Percentiles rank a stretch among this genome's conserved stretches.
phyloP scores from a whole-genome alignment of 2,329 filamentous ascomycete genomes.

The Cucurbitaria berberidis region DNA sequence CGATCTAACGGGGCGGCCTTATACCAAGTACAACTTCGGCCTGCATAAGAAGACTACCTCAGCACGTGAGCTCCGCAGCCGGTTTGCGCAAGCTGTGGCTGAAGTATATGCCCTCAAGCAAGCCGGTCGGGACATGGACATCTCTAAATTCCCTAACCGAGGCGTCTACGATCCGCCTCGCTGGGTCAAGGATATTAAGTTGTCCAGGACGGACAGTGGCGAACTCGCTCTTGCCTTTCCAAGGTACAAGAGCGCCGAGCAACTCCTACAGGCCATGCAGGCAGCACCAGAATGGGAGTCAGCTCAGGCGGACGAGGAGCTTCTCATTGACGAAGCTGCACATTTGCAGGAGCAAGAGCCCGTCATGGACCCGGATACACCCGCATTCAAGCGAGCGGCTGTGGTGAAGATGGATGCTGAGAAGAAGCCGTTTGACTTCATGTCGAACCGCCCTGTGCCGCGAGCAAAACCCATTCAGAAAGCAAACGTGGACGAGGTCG shows the following conservation, averaged over 20 bases:
- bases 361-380: conserved; percentile 37
- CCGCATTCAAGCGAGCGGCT: conserved; percentile 32
- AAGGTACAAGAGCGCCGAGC: conserved; percentile 20
- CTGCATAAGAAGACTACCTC: conserved; percentile 21
- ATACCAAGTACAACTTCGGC: conserved; percentile 37
- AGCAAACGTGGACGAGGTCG: conserved; percentile 30
- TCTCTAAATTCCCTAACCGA: conserved; percentile 34
- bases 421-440: conserved; percentile 45
- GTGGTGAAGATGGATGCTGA: conserved; percentile 37
- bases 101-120: conserved; percentile 59
- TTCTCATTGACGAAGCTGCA: conserved; percentile 28
- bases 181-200: conserved; percentile 39
- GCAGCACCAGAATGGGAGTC: conserved; percentile 25
- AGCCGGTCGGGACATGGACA: conserved; percentile 32
- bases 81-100: conserved; percentile 63
- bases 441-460: conserved; percentile 44
- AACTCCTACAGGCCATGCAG: conserved; percentile 33
- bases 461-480: conserved; percentile 46
- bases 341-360: conserved; percentile 21
- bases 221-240: conserved; percentile 33
- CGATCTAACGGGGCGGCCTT: conserved; percentile 43
- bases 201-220: conserved; percentile 25
- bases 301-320: conserved; percentile 20
- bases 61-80: conserved; percentile 33
- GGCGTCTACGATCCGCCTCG: conserved; percentile 35